phyloP scores from a whole-genome alignment of 1,284 basidiomycete genomes.

The Vanrija humicola region DNA sequence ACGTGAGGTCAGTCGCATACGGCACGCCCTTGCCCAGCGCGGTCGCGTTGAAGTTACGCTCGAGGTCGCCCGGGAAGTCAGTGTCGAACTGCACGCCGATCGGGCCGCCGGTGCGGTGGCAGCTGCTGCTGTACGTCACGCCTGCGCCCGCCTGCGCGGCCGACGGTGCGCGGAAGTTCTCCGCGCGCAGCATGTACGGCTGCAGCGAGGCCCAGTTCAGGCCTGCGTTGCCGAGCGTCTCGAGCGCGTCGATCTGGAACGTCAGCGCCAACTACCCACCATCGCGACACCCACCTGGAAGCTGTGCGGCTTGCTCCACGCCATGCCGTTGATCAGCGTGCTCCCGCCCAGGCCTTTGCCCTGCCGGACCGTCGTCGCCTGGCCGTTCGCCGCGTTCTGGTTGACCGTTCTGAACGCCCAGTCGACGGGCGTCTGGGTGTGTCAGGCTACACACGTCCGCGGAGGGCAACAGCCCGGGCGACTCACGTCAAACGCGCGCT shows the following conservation, averaged over 20 bases:
- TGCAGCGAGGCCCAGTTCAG: constrained; percentile 38
- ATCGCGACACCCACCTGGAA: constrained; percentile 28
- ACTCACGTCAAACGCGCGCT: no score
- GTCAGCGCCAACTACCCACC: no score
- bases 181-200: constrained; percentile 32
- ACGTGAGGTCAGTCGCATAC: constrained; percentile 33
- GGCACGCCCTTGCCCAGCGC: constrained; percentile 24
- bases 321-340: constrained; percentile 47
- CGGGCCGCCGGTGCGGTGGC: constrained; percentile 27
- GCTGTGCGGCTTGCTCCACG: constrained; percentile 39
- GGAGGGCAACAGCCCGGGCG: not conserved
- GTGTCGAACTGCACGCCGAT: constrained; percentile 22
- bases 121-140: constrained; percentile 21
- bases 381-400: constrained; percentile 29
- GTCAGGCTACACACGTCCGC: no score
- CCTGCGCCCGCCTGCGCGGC: constrained; percentile 19
- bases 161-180: constrained; percentile 26
- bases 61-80: constrained; percentile 19
- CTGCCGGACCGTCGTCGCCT: constrained; percentile 19
- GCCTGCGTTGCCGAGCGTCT: constrained; percentile 34
- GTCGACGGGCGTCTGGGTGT: constrained; percentile 26
- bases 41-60: constrained; percentile 28
- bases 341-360: constrained; percentile 39
- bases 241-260: constrained; percentile 32
- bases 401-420: constrained; percentile 39